Evolutionary conservation across 305 asterid species (phyloP).

Genomic region (Plantago rigida): DNA sequence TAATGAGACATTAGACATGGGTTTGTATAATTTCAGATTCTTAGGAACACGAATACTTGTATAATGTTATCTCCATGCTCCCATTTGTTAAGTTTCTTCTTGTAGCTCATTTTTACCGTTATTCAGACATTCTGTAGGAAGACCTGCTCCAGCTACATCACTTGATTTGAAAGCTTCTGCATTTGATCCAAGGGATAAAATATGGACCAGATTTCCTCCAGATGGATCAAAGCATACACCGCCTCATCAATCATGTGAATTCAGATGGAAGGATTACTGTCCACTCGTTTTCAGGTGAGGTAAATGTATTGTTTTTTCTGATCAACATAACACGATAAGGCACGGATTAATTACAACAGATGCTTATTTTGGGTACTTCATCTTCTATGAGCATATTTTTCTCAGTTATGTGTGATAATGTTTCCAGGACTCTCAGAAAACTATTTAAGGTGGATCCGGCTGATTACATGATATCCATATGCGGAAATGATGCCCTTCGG

Average conservation of each 20-base stretch:
- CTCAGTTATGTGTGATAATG: no score
- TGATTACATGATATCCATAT: slow-evolving; percentile 88
- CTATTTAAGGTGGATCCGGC: slow-evolving; percentile 87
- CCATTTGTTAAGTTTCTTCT: neutral
- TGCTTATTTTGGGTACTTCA: no score
- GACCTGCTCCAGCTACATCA: slow-evolving; percentile 58
- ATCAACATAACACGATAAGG: no score
- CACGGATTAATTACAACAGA: no score
- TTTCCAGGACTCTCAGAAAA: slow-evolving; percentile 69
- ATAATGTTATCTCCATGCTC: neutral
- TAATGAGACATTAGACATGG: no score
- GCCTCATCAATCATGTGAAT: slow-evolving; percentile 80
- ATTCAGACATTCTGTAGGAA: slow-evolving; percentile 80
- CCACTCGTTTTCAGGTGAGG: slow-evolving; percentile 83
- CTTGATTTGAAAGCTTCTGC: slow-evolving; percentile 59
- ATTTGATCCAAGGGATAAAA: slow-evolving; percentile 62
- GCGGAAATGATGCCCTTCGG: slow-evolving; percentile 85
- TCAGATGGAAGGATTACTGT: slow-evolving; percentile 91
- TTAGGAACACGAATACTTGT: no score
- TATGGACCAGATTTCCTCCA: slow-evolving; percentile 77
- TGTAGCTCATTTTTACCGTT: slow-evolving; percentile 29
- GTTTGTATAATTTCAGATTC: no score
- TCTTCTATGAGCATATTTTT: no score
- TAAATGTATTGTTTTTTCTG: neutral
- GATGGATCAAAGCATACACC: slow-evolving; percentile 92